Base-by-base conservation (phyloP, 306 rosid species). In the Astragalus membranaceus region DNA sequence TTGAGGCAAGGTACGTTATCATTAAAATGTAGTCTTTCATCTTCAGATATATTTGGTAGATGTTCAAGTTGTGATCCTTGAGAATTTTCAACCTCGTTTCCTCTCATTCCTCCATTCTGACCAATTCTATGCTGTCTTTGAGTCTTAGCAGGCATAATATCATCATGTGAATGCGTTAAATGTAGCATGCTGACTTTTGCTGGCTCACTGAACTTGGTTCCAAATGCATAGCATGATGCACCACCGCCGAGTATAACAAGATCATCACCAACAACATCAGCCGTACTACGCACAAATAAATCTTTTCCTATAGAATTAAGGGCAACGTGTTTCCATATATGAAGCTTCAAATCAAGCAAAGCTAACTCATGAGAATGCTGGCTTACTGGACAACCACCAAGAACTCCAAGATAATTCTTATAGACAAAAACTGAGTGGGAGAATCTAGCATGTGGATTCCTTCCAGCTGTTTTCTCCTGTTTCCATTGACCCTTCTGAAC, bases 181-280 rank as follows among this genome's bases (percentile, higher is more conserved):
- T 83, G 78, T 70, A 72, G 80, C 85, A 94, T 51, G 64, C 82
- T 80, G 72, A 94, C 76, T 80, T 83, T 94, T 70, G 86, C 74
- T 41, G 96, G 97, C 87, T 82, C 92, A 53, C 97, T 94, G 80
- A 94, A 94, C 81, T 83, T 94, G 54, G 98, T 87, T 78, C 96
- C 97, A 86, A 94, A 94, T 52, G 98, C 98, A 81, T 88, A 94
- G 82, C 97, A 90, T 53, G 98, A 36, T 54, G 96, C 96, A 15
- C 98, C 98, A 23, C 98, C 98, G 52, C 97, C 98, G 69, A 91
- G 70, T 74, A 91, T 52, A 32, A 91, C 77, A 73, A 94, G 95
- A 71, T 90, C 82, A 67, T 88, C 85, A n/a, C 91, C 87, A 30
- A 90, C 30, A 14, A 94, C 80, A 70, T 68, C 85, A 37, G 86